These are phyloP conservation scores for Coriaria nepalensis DNA, from an alignment of 306 rosid species.

Conservation along the genomic window DNA sequence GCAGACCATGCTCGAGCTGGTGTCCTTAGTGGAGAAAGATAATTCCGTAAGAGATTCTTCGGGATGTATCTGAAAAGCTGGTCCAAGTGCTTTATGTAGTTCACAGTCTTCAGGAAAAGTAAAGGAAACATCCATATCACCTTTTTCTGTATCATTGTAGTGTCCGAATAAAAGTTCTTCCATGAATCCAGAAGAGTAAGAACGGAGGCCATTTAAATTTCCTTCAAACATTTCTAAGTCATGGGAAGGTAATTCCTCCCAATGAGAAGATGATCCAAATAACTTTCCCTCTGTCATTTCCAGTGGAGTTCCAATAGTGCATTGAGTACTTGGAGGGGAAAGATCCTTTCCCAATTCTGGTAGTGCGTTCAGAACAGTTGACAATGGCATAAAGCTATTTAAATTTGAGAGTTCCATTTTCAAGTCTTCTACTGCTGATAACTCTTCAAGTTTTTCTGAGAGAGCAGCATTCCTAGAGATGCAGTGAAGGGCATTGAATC, in stretches of 20 bases:
- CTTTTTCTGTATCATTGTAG: conserved; percentile 11
- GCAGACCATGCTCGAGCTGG: conserved; percentile 25
- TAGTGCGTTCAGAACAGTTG: conserved; percentile 18
- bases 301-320: conserved; percentile 12
- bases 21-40: conserved; percentile 20
- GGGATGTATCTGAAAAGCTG: conserved; percentile 18
- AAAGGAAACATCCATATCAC: conserved; percentile 15
- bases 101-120: conserved; percentile 38
- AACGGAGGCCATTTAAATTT: conserved; percentile 14
- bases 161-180: conserved; percentile 22
- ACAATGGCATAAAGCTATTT: conserved; percentile 16
- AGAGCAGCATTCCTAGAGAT: conserved; percentile 19
- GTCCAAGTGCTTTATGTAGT: conserved; percentile 48
- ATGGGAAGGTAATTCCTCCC: conserved; percentile 23
- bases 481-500: conserved; percentile 28
- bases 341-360: conserved; percentile 11
- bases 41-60: conserved; percentile 18
- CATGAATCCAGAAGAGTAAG: conserved; percentile 17
- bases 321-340: conserved; percentile 12
- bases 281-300: conserved; percentile 18
- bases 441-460: conserved; percentile 26
- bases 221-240: conserved; percentile 30
- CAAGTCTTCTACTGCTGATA: conserved; percentile 19
- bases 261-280: conserved; percentile 26
- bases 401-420: conserved; percentile 23